These are phyloP conservation scores for Gaeumannomyces sp. DNA, from an alignment of 2,329 filamentous ascomycete species.

Conservation along the genomic window DNA sequence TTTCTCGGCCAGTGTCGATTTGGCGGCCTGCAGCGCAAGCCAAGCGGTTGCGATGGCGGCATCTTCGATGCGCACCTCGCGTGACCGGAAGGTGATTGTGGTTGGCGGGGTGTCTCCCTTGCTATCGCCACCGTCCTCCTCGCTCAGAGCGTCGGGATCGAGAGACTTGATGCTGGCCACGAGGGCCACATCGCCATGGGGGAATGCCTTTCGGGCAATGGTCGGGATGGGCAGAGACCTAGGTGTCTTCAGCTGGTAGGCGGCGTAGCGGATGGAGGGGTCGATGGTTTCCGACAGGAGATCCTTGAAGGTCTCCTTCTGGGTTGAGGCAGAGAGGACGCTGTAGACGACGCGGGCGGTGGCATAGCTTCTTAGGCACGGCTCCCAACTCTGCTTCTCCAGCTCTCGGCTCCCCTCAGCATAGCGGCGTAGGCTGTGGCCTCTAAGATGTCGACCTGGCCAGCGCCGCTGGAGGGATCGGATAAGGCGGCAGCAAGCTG, in stretches of 20 bases:
- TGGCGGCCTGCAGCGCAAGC: conserved; percentile 57
- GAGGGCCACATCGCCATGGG: conserved; percentile 54
- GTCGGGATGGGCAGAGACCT: conserved; percentile 75
- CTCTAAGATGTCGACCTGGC: conserved; percentile 69
- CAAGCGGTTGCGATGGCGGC: conserved; percentile 84
- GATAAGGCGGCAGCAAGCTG: conserved; percentile 61
- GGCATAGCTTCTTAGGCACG: conserved; percentile 70
- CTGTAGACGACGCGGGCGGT: conserved; percentile 77
- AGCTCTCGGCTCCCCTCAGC: conserved; percentile 72
- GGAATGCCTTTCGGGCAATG: conserved; percentile 75
- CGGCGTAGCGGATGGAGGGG: conserved; percentile 87
- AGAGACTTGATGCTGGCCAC: conserved; percentile 63
- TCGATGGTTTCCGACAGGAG: conserved; percentile 81
- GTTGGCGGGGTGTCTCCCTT: conserved; percentile 56
- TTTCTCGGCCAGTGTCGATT: conserved; percentile 40
- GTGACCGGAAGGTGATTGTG: conserved; percentile 77
- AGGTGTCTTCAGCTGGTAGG: conserved; percentile 84
- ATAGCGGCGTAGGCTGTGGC: conserved; percentile 76
- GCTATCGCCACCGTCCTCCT: conserved; percentile 43
- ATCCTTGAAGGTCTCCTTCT: conserved; percentile 76
- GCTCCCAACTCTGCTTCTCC: conserved; percentile 81
- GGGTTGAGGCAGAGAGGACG: conserved; percentile 53
- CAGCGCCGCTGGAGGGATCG: conserved; percentile 57
- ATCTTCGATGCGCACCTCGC: conserved; percentile 85
- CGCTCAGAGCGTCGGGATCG: conserved; percentile 60